A percentile compares a stretch with the other conserved stretches of the same genome.
Conservation (phyloP, 352 stramenopile species). For the Aphanomyces cochlioides region DNA sequence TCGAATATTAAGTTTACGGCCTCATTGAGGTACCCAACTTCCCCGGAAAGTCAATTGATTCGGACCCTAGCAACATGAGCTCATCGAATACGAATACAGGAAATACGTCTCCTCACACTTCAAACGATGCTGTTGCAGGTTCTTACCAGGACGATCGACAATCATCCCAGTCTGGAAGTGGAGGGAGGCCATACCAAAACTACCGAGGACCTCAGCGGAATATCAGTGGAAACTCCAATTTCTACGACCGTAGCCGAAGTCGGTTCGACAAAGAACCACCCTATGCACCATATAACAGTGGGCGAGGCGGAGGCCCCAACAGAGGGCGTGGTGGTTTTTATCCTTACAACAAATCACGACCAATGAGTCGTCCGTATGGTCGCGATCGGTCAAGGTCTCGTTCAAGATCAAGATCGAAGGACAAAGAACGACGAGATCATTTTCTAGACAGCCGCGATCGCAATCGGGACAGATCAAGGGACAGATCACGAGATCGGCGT, state of each 20-base stretch:
- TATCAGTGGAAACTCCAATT: neutral
- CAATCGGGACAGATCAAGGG: constrained; percentile 11
- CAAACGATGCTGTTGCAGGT: neutral
- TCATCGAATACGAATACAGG: no score
- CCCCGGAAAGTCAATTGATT: no score
- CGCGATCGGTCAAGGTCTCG: constrained; percentile 8
- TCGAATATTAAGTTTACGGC: no score
- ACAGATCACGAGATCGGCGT: constrained; percentile 13
- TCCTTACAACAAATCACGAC: constrained; percentile 17
- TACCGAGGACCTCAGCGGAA: neutral
- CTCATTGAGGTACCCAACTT: no score
- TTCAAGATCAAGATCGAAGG: constrained; percentile 18
- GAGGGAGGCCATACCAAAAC: neutral
- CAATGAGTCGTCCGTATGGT: neutral
- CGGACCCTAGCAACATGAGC: no score
- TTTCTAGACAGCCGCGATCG: constrained; percentile 11
- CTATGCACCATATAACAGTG: neutral
- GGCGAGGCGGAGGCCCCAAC: neutral
- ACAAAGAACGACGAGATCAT: constrained; percentile 15
- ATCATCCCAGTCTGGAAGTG: neutral
- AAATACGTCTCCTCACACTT: neutral
- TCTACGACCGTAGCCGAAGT: neutral
- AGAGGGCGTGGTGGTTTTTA: constrained; percentile 9
- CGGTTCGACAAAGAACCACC: neutral
- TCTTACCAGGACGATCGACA: constrained; percentile 2